Base-by-base conservation (phyloP, 176 grass and related monocot genomes). In the Otatea glauca region DNA sequence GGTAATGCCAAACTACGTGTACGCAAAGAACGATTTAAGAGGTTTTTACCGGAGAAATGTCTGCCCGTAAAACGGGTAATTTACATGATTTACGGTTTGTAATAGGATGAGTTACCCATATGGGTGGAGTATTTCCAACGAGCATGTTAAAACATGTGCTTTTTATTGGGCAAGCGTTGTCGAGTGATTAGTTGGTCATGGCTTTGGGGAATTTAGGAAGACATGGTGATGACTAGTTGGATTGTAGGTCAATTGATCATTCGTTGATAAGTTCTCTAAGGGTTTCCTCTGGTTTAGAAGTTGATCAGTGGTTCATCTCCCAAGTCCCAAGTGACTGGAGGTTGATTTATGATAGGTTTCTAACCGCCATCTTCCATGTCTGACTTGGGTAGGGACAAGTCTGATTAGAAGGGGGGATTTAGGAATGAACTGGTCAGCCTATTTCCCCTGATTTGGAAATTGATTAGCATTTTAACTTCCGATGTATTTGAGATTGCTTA, bases 171-270 rank as follows among this genome's bases (percentile, higher is more conserved):
- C 29, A n/a, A 68, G 62, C 25, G 23, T 68, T 17, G 16, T 60
- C 10, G 29, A 72, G 67, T 72, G n/a, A 82, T 70, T 82, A 32
- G 18, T 54, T 72, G 67, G 25, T 3, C 43, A 49, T 48, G 23
- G 16, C 15, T 79, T 78, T 42, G 17, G 12, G 41, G 20, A 23
- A 49, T 65, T 25, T 9, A 54, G 43, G 45, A 80, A 67, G 10
- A 67, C 38, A 80, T 66, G 47, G 5, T 37, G 21, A 67, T 6
- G 49, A 9, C 44, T 80, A 64, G 71, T 38, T 65, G 43, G 56
- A 16, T 63, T 71, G 9, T 45, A 27, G 23, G 14, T 72, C 29
- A 34, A 39, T 39, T 56, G 20, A 8, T 37, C 65, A 79, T 16
- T 65, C 18, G 18, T 41, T 71, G 23, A 5, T 44, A 17, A 25